Percentiles rank a stretch among this genome's conserved stretches.
phyloP scores from a whole-genome alignment of 2,329 filamentous ascomycete species.

The Fusarium pininemorale region DNA sequence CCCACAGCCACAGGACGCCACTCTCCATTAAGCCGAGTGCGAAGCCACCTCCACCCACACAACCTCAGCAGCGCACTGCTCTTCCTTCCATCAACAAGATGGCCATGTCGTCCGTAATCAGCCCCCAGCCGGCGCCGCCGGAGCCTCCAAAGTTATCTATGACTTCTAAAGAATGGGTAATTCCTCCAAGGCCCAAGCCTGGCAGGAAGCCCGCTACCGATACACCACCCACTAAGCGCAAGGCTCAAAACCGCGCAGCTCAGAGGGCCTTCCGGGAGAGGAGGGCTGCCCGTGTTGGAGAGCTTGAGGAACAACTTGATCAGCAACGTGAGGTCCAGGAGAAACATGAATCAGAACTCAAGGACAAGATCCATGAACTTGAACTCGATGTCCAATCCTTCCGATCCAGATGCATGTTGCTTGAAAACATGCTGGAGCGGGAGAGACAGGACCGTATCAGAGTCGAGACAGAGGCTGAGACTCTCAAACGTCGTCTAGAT shows the following conservation, averaged over 20 bases:
- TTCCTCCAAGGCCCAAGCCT: constrained; percentile 85
- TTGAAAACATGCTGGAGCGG: constrained; percentile 71
- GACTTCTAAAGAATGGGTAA: constrained; percentile 86
- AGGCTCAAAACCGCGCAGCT: constrained; percentile 92
- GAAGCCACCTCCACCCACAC: constrained; percentile 42
- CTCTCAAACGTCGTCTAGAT: constrained; percentile 45
- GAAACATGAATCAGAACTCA: constrained; percentile 65
- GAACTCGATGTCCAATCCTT: constrained; percentile 74
- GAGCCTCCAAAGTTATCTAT: constrained; percentile 65
- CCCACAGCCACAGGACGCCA: constrained; percentile 42
- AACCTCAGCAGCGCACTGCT: constrained; percentile 46
- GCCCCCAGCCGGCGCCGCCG: constrained; percentile 49
- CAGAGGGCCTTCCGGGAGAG: constrained; percentile 91
- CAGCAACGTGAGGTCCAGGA: constrained; percentile 67
- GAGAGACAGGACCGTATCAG: constrained; percentile 61
- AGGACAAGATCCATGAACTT: constrained; percentile 65
- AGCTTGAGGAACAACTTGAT: constrained; percentile 73
- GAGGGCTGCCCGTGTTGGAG: constrained; percentile 83
- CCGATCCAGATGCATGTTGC: constrained; percentile 66
- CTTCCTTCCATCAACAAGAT: constrained; percentile 54
- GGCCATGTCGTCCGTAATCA: constrained; percentile 59
- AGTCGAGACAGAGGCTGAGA: constrained; percentile 53
- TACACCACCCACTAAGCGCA: constrained; percentile 90
- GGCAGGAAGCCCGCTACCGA: constrained; percentile 94
- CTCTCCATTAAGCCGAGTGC: constrained; percentile 44